Conservation (phyloP, 768 basidiomycete genomes). For the Fomitopsis serialis region DNA sequence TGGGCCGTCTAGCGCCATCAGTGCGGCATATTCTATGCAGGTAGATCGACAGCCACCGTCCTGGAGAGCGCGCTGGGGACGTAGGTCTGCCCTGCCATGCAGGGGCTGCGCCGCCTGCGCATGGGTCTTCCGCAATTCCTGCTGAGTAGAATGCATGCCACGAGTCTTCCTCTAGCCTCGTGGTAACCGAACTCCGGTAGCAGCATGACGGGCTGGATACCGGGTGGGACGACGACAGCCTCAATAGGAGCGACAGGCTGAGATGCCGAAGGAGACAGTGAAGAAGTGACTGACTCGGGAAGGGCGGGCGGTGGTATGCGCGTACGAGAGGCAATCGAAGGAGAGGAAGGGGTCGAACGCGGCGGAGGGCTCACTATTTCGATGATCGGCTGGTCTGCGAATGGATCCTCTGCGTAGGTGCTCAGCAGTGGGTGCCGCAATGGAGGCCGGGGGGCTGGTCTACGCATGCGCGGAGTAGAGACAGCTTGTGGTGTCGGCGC, state of each 20-base stretch:
- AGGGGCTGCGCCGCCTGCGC: slow-evolving; percentile 33
- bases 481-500: slow-evolving; percentile 11
- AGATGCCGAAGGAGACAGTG: background rate
- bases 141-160: slow-evolving; percentile 54
- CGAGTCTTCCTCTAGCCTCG: slow-evolving; percentile 36
- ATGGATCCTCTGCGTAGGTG: slow-evolving; percentile 12
- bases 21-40: background rate
- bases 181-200: background rate
- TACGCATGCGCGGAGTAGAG: slow-evolving; percentile 13
- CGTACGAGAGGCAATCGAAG: slow-evolving; percentile 6
- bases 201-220: slow-evolving; percentile 1
- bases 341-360: slow-evolving; percentile 1
- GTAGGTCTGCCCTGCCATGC: slow-evolving; percentile 31
- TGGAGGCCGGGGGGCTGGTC: slow-evolving; percentile 15
- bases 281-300: background rate
- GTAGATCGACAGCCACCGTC: slow-evolving; percentile 39
- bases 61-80: slow-evolving; percentile 49
- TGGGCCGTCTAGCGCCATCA: no score
- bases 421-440: background rate
- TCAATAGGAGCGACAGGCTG: background rate
- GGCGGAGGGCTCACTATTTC: background rate
- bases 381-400: slow-evolving; percentile 15
- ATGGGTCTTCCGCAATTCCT: slow-evolving; percentile 52
- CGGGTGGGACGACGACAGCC: background rate
- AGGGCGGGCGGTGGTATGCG: slow-evolving; percentile 3